Percentiles rank a stretch among this genome's conserved stretches.
phyloP scores from a whole-genome alignment of 1,284 basidiomycete species.

The Trametes versicolor region DNA sequence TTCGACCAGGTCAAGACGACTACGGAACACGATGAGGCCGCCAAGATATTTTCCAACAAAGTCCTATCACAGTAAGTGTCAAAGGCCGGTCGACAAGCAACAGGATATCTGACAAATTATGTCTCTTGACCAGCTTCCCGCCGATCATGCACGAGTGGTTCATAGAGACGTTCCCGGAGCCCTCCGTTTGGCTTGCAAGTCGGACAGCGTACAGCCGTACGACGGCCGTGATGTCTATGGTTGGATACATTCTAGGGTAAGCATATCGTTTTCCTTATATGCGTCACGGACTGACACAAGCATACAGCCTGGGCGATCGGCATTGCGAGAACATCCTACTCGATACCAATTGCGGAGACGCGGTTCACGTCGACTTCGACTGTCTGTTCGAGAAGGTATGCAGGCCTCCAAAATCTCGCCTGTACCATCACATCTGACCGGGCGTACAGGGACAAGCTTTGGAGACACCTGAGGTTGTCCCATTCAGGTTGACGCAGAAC shows the following conservation, averaged over 20 bases:
- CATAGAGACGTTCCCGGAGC: slow-evolving; percentile 95
- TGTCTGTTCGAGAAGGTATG: slow-evolving; percentile 95
- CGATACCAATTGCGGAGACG: slow-evolving; percentile 89
- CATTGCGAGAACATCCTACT: slow-evolving; percentile 98
- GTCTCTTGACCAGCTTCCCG: slow-evolving; percentile 60
- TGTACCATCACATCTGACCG: neutral
- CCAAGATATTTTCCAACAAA: slow-evolving; percentile 66
- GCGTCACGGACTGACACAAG: neutral
- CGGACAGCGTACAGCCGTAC: slow-evolving; percentile 91
- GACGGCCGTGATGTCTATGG: slow-evolving; percentile 98
- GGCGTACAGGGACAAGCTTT: slow-evolving; percentile 81
- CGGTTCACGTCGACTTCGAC: slow-evolving; percentile 98
- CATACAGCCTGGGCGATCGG: slow-evolving; percentile 89
- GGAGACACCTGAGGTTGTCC: slow-evolving; percentile 93
- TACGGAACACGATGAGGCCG: slow-evolving; percentile 59
- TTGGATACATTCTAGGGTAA: slow-evolving; percentile 96
- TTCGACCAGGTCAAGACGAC: slow-evolving; percentile 67
- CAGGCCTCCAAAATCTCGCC: too few species aligned
- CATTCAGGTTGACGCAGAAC: slow-evolving; percentile 97
- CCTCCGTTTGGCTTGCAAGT: slow-evolving; percentile 92
- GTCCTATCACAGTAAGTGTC: slow-evolving; percentile 67
- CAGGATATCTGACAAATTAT: neutral
- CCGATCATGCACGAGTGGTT: slow-evolving; percentile 99
- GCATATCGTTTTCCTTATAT: slow-evolving; percentile 37
- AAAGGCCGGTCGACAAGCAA: too few species aligned